Percentiles rank a stretch among this genome's conserved stretches.
Conservation (phyloP, 495 filamentous ascomycete species). For the Aspergillus panamensis region DNA sequence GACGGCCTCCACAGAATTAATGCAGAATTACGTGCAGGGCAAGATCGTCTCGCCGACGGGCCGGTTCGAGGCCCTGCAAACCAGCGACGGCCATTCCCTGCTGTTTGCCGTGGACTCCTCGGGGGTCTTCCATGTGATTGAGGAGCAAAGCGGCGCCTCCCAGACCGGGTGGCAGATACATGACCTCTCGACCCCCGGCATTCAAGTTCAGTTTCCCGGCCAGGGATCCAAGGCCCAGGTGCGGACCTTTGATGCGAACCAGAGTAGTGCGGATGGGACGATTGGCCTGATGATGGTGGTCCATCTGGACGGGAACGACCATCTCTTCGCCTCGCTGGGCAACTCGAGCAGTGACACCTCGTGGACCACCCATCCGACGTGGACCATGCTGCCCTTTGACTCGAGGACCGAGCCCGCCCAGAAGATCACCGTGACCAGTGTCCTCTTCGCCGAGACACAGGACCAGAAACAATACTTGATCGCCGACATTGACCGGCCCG, state of each 20-base stretch:
- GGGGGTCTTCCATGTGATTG: slow-evolving; percentile 6
- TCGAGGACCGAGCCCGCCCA: not conserved
- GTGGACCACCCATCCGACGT: not conserved
- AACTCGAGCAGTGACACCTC: slow-evolving; percentile 1
- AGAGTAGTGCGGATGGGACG: slow-evolving; percentile 2
- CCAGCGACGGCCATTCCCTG: not conserved
- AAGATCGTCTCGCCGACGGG: not conserved
- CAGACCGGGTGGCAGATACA: slow-evolving; percentile 4
- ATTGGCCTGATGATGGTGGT: slow-evolving; percentile 13
- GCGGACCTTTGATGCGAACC: slow-evolving; percentile 4
- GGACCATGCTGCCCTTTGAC: slow-evolving; percentile 8
- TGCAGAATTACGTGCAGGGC: slow-evolving; percentile 11
- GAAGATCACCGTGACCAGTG: not conserved
- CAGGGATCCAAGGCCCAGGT: not conserved
- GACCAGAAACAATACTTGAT: not conserved
- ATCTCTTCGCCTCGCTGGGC: slow-evolving; percentile 4
- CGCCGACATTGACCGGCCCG: slow-evolving; percentile 1
- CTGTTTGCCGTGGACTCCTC: not conserved
- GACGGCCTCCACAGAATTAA: slow-evolving; percentile 7
- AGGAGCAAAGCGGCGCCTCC: slow-evolving; percentile 2
- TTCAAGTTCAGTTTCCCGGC: slow-evolving; percentile 1
- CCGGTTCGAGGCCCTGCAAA: slow-evolving; percentile 9
- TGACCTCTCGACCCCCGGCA: slow-evolving; percentile 3
- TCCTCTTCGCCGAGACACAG: not conserved
- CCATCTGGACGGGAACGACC: not conserved